phyloP scores from a whole-genome alignment of 441 rosid genomes.

The Iberis amara region DNA sequence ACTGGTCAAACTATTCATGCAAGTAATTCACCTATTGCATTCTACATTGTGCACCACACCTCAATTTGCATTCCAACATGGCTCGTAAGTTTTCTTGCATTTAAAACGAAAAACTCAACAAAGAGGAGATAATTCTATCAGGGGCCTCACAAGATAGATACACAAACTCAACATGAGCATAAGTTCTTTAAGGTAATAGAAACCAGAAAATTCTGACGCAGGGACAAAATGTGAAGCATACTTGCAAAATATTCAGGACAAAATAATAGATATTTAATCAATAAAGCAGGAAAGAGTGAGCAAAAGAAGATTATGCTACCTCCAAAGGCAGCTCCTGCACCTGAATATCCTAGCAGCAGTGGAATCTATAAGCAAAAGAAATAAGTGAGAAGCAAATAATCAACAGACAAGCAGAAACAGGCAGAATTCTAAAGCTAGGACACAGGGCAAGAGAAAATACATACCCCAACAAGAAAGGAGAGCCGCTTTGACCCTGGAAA shows the following conservation, averaged over 20 bases:
- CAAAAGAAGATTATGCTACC: conserved; percentile 39
- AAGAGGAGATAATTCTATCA: background rate
- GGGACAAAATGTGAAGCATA: background rate
- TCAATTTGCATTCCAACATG: no score
- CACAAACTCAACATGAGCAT: background rate
- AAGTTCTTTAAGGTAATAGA: background rate
- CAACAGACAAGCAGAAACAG: background rate
- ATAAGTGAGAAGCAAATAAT: conserved; percentile 6
- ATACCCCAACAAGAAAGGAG: conserved; percentile 71
- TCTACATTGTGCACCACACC: no score
- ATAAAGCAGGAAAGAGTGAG: background rate
- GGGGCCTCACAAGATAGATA: background rate
- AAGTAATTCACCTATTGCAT: no score
- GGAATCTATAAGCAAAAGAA: conserved; percentile 53
- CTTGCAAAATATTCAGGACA: no score
- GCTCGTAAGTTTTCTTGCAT: no score
- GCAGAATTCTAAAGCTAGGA: conserved; percentile 9
- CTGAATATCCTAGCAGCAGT: conserved; percentile 59
- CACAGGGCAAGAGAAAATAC: conserved; percentile 5
- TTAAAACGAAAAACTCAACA: conserved; percentile 36
- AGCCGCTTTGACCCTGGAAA: conserved; percentile 85
- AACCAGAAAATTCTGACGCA: background rate
- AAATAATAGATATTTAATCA: background rate
- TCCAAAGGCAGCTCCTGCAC: conserved; percentile 78
- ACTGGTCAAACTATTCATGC: no score